Base-by-base conservation (phyloP, 2,329 filamentous ascomycete species). In the Exutisphaerella laricina region DNA sequence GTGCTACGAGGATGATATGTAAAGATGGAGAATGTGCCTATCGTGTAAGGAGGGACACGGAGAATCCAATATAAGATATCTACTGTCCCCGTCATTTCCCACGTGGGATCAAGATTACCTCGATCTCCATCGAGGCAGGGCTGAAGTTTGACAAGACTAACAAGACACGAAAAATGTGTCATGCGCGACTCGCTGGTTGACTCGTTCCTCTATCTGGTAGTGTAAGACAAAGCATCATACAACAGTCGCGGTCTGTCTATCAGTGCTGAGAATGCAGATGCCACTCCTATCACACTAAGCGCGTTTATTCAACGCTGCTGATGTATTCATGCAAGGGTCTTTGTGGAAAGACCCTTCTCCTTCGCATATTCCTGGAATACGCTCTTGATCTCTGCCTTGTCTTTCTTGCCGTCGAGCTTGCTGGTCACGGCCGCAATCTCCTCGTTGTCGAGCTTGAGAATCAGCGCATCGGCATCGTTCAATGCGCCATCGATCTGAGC, bases 401-500 rank as follows among this genome's bases (percentile, higher is more conserved):
- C 80, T 66, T 86, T 94, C 58, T 77, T 79, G 32, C 80, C 79
- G 59, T 80, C 83, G 47, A 98, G 79, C 72, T 90, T 90, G 58
- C 72, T 75, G 25, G 89, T 88, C 45, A 98, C 72, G 16, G 76
- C 77, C 29, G 89, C 89, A 59, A 97, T 80, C 76, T 97, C 89
- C 57, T 96, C 90, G 42, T 85, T 73, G 55, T 95, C 89, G 55
- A 95, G 81, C 78, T 90, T 94, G 68, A 75, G 74, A 70, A 95
- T 88, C 48, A 98, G 70, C 16, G 84, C 71, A 62, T 98, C 94
- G 36, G 94, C 85, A 55, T 96, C 90, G 58, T 77, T 78, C 26
- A 97, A 76, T 1, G 92, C 87, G 22, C 75, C 71, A 61, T 97
- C 89, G 55, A 98, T 87, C 63, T 87, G 79, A 10, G 86, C 74